Evolutionary conservation across 257 asterid genomes (phyloP), one percentile per base, ranked within the genome.

Genomic region (Nicotiana attenuata): DNA sequence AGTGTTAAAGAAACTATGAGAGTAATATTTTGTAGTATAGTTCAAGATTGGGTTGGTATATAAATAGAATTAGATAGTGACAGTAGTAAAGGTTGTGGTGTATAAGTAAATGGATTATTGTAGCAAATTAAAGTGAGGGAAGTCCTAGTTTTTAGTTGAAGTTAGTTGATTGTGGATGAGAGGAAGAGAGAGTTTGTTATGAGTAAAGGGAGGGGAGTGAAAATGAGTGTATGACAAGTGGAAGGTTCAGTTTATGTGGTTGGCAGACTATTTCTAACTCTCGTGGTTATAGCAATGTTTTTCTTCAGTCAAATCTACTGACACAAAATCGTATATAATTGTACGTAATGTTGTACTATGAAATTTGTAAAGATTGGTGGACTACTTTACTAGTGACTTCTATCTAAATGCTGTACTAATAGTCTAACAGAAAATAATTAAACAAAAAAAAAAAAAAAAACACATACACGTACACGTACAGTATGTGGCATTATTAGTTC

Each of bases 91-190:
- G n/a, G 59, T 84, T 79, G 77, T 78, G 85, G 84, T 68, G 85
- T 29, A 55, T 56, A 52, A 52, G 81, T 59, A 56, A 41, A 41
- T 41, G 81, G n/a, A 19, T 60, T 33, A 56, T 38, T 87, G 89
- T 82, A 85, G 85, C 77, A 77, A 4, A 33, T 33, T 33, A 33
- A 87, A 80, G 87, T 82, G 84, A 80, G 77, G 88, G 89, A 83
- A 87, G 87, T 80, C 97, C 97, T 91, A 84, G 87, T 91, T 91
- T 91, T 86, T 83, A 90, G 94, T 88, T 33, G 85, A 76, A 79
- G 83, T 81, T 85, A 41, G 90, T 85, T 87, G 83, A 47, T 63
- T 86, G 97, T 88, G 92, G 94, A 88, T 82, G 91, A 85, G 91
- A 84, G 11, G 47, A 77, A 55, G 66, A 59, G 76, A 56, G 80